A percentile compares a stretch with the other conserved stretches of the same genome.
phyloP scores from a whole-genome alignment of 2,329 filamentous ascomycete genomes.

The Elsinoe fawcettii region DNA sequence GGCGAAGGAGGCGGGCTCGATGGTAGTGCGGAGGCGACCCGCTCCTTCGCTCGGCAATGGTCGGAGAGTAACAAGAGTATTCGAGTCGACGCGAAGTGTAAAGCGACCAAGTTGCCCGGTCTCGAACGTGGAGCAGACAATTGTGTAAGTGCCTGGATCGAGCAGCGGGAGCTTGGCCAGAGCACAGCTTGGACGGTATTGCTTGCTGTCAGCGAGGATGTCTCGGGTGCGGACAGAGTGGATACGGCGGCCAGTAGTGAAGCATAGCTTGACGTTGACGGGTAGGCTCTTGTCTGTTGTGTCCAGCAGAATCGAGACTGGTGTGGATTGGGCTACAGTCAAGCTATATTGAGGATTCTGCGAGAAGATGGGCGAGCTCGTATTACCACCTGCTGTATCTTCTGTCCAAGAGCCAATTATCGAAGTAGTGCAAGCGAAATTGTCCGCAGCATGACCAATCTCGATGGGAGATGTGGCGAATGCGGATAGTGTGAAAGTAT shows the following conservation, averaged over 20 bases:
- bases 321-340: slow-evolving; percentile 47
- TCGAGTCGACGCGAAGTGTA: slow-evolving; percentile 63
- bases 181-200: slow-evolving; percentile 75
- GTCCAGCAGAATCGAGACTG: slow-evolving; percentile 67
- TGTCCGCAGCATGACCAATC: slow-evolving; percentile 55
- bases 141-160: slow-evolving; percentile 68
- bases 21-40: slow-evolving; percentile 58
- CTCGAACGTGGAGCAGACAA: slow-evolving; percentile 88
- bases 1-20: slow-evolving; percentile 47
- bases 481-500: slow-evolving; percentile 80
- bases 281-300: slow-evolving; percentile 59
- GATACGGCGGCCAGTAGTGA: slow-evolving; percentile 65
- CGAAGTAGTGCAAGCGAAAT: slow-evolving; percentile 53
- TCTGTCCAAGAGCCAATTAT: slow-evolving; percentile 64
- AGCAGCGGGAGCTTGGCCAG: slow-evolving; percentile 56
- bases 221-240: slow-evolving; percentile 64
- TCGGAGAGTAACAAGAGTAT: slow-evolving; percentile 47
- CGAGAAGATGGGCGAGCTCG: slow-evolving; percentile 67
- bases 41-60: slow-evolving; percentile 66
- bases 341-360: slow-evolving; percentile 82
- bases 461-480: slow-evolving; percentile 60
- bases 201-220: slow-evolving; percentile 74
- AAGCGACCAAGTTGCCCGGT: slow-evolving; percentile 68
- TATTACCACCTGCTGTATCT: slow-evolving; percentile 76
- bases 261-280: slow-evolving; percentile 77